A percentile compares a stretch with the other conserved stretches of the same genome.
These are phyloP conservation scores for Kregervanrija delftensis DNA, from an alignment of 805 yeast species.

Conservation along the genomic window DNA sequence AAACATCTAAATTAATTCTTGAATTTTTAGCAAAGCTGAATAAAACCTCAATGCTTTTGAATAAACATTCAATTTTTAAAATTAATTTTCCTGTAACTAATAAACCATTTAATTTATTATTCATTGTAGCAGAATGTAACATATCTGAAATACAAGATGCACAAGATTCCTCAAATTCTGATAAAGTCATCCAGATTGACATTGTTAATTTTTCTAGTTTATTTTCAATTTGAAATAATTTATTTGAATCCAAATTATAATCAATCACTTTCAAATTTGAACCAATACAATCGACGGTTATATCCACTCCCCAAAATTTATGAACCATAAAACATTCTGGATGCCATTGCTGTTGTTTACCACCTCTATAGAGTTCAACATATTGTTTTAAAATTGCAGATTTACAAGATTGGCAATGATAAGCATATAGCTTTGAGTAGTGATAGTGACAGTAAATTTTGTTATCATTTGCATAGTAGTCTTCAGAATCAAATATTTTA, in stretches of 20 bases:
- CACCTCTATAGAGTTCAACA: slow-evolving; percentile 87
- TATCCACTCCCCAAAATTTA: slow-evolving; percentile 89
- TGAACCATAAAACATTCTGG: slow-evolving; percentile 98
- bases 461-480: slow-evolving; percentile 82
- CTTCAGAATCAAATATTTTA: slow-evolving; percentile 84
- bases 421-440: slow-evolving; percentile 79
- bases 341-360: slow-evolving; percentile 94
- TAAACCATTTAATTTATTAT: slow-evolving; percentile 62
- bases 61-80: slow-evolving; percentile 65
- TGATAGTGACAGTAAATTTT: slow-evolving; percentile 87
- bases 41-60: slow-evolving; percentile 61
- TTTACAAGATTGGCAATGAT: slow-evolving; percentile 88
- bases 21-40: slow-evolving; percentile 17
- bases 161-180: slow-evolving; percentile 83
- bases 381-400: slow-evolving; percentile 90
- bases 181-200: slow-evolving; percentile 78
- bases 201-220: slow-evolving; percentile 51
- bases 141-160: slow-evolving; percentile 88
- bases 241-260: slow-evolving; percentile 33
- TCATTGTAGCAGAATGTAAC: slow-evolving; percentile 77
- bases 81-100: slow-evolving; percentile 66
- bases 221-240: slow-evolving; percentile 52
- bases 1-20: slow-evolving; percentile 16
- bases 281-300: slow-evolving; percentile 57
- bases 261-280: slow-evolving; percentile 20